A percentile compares a stretch with the other conserved stretches of the same genome.
Conservation (phyloP, 495 filamentous ascomycete genomes). For the Penicillium coprophilum region DNA sequence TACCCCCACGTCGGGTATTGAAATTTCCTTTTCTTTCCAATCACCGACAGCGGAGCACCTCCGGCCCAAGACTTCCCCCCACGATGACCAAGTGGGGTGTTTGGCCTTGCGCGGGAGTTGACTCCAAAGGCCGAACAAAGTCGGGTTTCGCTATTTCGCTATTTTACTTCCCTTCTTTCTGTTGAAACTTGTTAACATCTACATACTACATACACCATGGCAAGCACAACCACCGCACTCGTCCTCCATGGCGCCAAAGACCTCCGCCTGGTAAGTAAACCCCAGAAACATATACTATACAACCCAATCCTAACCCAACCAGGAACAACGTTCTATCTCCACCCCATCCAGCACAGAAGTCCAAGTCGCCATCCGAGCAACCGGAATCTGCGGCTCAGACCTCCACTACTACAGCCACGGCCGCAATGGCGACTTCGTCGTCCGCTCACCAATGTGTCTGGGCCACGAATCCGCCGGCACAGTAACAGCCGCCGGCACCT, state of each 20-base stretch:
- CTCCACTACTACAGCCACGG: slow-evolving; percentile 84
- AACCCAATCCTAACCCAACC: slow-evolving; percentile 14
- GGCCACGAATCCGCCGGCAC: slow-evolving; percentile 78
- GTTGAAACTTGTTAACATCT: neutral
- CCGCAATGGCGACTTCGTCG: slow-evolving; percentile 78
- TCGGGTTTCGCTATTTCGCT: neutral
- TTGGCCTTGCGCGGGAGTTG: neutral
- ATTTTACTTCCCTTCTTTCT: slow-evolving; percentile 1
- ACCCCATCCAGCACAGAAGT: slow-evolving; percentile 57
- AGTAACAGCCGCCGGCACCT: slow-evolving; percentile 61
- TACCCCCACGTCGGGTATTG: slow-evolving; percentile 36
- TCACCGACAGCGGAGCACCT: slow-evolving; percentile 38
- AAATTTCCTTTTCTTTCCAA: slow-evolving; percentile 22
- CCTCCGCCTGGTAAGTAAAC: slow-evolving; percentile 57
- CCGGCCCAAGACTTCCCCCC: slow-evolving; percentile 20
- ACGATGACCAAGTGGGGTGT: slow-evolving; percentile 1
- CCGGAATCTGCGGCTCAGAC: slow-evolving; percentile 81
- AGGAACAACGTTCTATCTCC: slow-evolving; percentile 45
- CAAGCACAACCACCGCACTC: slow-evolving; percentile 54
- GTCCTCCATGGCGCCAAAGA: slow-evolving; percentile 70
- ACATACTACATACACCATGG: slow-evolving; percentile 17
- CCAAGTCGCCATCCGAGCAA: slow-evolving; percentile 71
- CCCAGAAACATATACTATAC: neutral
- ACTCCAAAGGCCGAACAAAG: slow-evolving; percentile 15
- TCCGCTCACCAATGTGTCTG: slow-evolving; percentile 68